Evolutionary conservation across 768 basidiomycete species (phyloP).

Genomic region (Amanita rubescens): DNA sequence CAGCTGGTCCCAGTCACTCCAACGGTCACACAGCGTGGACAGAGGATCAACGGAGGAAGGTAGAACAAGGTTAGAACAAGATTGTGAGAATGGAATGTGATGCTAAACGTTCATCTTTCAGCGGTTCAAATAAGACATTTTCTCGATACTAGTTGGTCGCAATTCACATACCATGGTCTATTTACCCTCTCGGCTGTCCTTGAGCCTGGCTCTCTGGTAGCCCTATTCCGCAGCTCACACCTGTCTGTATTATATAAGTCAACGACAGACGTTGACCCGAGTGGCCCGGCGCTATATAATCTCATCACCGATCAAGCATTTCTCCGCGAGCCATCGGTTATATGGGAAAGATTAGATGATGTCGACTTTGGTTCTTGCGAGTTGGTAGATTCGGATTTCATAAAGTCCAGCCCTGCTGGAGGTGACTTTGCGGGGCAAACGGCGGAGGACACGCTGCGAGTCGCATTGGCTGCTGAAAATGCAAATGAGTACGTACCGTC

Average conservation of each 20-base stretch:
- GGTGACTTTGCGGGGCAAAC: conserved; percentile 77
- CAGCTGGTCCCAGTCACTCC: conserved; percentile 18
- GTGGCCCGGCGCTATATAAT: conserved; percentile 49
- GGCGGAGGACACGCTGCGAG: conserved; percentile 51
- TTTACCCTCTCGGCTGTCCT: conserved; percentile 71
- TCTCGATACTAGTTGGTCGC: conserved; percentile 65
- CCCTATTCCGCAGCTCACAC: conserved; percentile 87
- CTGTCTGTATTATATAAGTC: conserved; percentile 79
- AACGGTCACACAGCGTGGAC: conserved; percentile 28
- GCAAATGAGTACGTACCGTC: conserved; percentile 50
- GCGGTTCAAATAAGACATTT: conserved; percentile 64
- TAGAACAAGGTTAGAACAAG: conserved; percentile 55
- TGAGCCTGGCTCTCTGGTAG: conserved; percentile 48
- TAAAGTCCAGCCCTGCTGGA: conserved; percentile 57
- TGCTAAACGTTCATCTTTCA: conserved; percentile 19
- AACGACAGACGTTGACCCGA: conserved; percentile 20
- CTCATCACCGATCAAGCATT: conserved; percentile 86
- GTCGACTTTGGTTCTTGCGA: conserved; percentile 72
- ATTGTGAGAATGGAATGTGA: background rate
- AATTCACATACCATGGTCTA: conserved; percentile 83
- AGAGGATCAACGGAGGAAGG: conserved; percentile 50
- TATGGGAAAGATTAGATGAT: conserved; percentile 90
- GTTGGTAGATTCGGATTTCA: conserved; percentile 73
- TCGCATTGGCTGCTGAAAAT: conserved; percentile 35
- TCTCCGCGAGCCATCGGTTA: conserved; percentile 64